Conservation (phyloP, 441 rosid genomes). For the Adansonia madagascariensis region DNA sequence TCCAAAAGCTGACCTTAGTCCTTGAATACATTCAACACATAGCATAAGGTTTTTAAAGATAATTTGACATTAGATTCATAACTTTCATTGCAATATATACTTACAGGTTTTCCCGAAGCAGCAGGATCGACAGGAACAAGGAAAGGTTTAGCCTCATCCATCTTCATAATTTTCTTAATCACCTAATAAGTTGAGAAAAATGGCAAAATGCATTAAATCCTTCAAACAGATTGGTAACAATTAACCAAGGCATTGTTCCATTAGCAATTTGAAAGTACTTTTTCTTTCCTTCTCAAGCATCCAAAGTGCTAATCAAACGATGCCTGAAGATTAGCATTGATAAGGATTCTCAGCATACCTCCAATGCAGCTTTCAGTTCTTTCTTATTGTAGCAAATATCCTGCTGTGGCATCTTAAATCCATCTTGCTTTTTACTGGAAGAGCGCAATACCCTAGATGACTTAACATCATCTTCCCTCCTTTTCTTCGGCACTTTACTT, state of each 20-base stretch:
- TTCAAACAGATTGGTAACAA: not conserved
- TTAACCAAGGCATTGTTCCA: not conserved
- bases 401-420: slow-evolving; percentile 29
- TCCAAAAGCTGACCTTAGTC: not conserved
- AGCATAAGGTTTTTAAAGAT: not conserved
- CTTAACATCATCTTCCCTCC: slow-evolving; percentile 35
- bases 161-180: slow-evolving; percentile 59
- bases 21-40: slow-evolving; percentile 5
- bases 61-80: slow-evolving; percentile 7
- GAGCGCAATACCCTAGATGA: slow-evolving; percentile 37
- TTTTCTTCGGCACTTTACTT: slow-evolving; percentile 33
- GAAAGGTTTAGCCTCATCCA: slow-evolving; percentile 63
- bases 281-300: slow-evolving; percentile 7
- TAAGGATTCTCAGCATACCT: slow-evolving; percentile 34
- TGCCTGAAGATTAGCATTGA: slow-evolving; percentile 14
- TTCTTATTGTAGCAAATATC: slow-evolving; percentile 41
- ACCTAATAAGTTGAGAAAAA: slow-evolving; percentile 38
- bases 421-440: slow-evolving; percentile 34
- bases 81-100: slow-evolving; percentile 20
- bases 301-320: not conserved
- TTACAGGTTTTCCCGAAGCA: slow-evolving; percentile 55
- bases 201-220: not conserved
- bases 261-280: slow-evolving; percentile 10
- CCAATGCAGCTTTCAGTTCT: slow-evolving; percentile 49
- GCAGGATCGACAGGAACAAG: slow-evolving; percentile 52